A percentile compares a stretch with the other conserved stretches of the same genome.
Evolutionary conservation across 257 asterid genomes (phyloP).

Genomic region (Ligustrum vulgare): DNA sequence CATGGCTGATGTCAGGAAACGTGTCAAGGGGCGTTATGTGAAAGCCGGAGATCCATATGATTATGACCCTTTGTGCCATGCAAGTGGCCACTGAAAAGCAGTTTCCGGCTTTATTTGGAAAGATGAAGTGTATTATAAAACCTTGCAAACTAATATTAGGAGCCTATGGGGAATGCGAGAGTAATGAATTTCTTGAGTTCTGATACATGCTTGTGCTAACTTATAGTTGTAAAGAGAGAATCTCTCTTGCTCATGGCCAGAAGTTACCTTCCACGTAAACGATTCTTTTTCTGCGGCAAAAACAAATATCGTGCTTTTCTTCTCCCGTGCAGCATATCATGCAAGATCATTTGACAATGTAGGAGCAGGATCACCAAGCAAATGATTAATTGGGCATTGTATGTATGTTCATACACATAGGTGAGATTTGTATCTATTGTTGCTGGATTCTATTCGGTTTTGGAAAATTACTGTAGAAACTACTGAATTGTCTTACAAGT

Average conservation of each 20-base stretch:
- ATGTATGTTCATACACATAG: background rate
- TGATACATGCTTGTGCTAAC: constrained; percentile 3
- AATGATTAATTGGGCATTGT: background rate
- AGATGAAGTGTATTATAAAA: constrained; percentile 6
- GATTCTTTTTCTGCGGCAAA: constrained; percentile 2
- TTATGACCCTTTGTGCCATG: constrained; percentile 52
- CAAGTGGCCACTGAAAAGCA: constrained; percentile 30
- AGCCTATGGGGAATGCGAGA: constrained; percentile 15
- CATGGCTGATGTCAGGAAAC: constrained; percentile 69
- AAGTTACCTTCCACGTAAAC: background rate
- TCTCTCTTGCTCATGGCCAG: constrained; percentile 14
- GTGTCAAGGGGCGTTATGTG: constrained; percentile 76
- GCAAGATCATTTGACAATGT: background rate
- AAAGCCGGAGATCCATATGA: constrained; percentile 69
- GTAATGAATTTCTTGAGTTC: constrained; percentile 7
- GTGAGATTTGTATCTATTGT: background rate
- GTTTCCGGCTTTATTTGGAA: constrained; percentile 5
- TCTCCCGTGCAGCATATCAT: background rate
- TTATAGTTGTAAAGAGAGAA: background rate
- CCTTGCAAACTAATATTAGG: constrained; percentile 15
- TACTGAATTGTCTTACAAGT: background rate
- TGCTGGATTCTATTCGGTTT: background rate
- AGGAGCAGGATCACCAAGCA: background rate
- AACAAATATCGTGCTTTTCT: background rate
- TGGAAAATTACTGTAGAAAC: background rate